Base-by-base conservation (phyloP, 768 basidiomycete genomes). In the Leccinum fibrillosum region DNA sequence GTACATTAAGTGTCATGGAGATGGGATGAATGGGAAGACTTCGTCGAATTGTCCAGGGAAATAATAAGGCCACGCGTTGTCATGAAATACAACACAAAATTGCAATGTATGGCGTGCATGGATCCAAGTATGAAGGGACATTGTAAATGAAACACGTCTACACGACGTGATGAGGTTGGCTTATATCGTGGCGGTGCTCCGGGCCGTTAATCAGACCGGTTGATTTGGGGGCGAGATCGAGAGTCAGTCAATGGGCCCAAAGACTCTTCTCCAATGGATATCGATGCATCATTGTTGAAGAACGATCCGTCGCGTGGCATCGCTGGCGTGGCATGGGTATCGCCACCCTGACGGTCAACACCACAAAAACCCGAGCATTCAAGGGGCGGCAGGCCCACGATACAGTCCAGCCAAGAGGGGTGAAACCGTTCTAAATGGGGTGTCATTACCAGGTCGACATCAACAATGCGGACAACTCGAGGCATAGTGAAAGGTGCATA, bases 391-490 rank as follows among this genome's bases (percentile, higher is more conserved):
- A 53, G 56, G 51, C 52, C 17, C 45, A 55, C 21, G 35, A 56
- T 19, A 48, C 56, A 61, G n/a, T 45, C 53, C 34, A 37, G 32
- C 47, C 53, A 58, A 30, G 55, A 47, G 45, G 35, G 66, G 54
- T n/a, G 52, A 68, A 55, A 44, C 49, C 21, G 37, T 44, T 47
- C 57, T 17, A 39, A 54, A 54, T 28, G 52, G 44, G 47, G n/a
- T 32, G 26, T 52, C 42, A 56, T 34, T 28, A 34, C 35, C 52
- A 34, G 13, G 42, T 44, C 42, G 19, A 44, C 19, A 44, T 44
- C 42, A 4, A 44, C 58, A 69, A 67, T 19, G 67, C 55, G 66
- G 62, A 66, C 37, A 12, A 61, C 66, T 66, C 62, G 62, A 67
- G 66, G 66, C 55, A 32, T 39, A 28, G 45, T 42, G 28, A 44